phyloP scores from a whole-genome alignment of 2,329 filamentous ascomycete genomes.

The Aspergillus sp. region DNA sequence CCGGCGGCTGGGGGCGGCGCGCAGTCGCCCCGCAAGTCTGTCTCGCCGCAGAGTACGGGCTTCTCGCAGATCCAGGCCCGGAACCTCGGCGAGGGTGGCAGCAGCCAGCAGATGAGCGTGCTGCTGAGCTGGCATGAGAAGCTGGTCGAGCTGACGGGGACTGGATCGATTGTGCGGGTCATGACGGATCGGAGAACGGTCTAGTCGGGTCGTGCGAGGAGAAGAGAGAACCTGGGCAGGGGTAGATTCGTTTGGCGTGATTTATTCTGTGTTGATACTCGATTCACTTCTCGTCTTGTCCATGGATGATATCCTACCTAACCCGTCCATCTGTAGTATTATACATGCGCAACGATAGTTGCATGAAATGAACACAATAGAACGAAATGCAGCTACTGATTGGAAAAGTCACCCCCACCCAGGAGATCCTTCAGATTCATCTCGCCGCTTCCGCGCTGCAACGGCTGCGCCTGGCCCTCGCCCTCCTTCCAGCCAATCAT shows the following conservation, averaged over 20 bases:
- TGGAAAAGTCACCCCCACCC: constrained; percentile 43
- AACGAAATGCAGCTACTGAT: constrained; percentile 11
- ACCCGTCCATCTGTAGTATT: constrained; percentile 14
- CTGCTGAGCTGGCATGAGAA: constrained; percentile 98
- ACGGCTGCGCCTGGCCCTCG: constrained; percentile 71
- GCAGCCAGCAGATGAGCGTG: constrained; percentile 91
- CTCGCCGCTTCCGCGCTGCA: constrained; percentile 79
- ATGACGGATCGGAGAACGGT: constrained; percentile 97
- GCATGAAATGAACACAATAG: background rate
- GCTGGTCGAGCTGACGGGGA: constrained; percentile 87
- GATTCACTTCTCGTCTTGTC: background rate
- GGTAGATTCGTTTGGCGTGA: constrained; percentile 1
- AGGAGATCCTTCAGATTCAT: constrained; percentile 84
- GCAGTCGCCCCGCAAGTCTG: constrained; percentile 49
- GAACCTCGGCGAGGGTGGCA: constrained; percentile 61
- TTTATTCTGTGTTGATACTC: constrained; percentile 2
- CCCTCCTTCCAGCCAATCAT: constrained; percentile 99
- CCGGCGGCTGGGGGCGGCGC: constrained; percentile 36
- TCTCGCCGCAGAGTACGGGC: constrained; percentile 76
- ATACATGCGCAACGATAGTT: constrained; percentile 16
- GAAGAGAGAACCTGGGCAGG: background rate
- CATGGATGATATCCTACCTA: constrained; percentile 2
- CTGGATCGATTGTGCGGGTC: constrained; percentile 87
- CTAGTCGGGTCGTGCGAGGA: constrained; percentile 34
- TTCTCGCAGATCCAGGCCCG: constrained; percentile 75